Base-by-base conservation (phyloP, 495 filamentous ascomycete genomes). In the Aspergillus leporis region DNA sequence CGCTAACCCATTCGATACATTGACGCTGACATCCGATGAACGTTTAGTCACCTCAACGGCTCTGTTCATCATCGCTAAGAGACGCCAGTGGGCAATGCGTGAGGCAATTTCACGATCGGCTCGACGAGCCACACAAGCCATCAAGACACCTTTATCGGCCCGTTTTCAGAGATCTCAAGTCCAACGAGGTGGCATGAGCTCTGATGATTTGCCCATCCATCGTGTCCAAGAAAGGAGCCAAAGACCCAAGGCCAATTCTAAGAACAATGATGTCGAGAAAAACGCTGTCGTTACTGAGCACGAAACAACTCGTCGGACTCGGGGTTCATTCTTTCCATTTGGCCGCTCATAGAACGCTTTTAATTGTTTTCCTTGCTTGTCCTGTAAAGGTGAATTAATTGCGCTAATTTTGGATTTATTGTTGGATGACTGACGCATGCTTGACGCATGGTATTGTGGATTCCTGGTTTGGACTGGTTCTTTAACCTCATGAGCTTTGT, bases 11-110 rank as follows among this genome's bases (percentile, higher is more conserved):
- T 25, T 23, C 14, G 4, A 13, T 4, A 0, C 21, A 14, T 13
- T 34, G 6, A 18, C 1, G 32, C 49, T 55, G 28, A 52, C 25
- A 9, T 23, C 5, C 1, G 19, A 2, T 23, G 7, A 8, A 13
- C 14, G 19, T 61, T 22, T 53, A 83, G 80, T 77, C 46, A 67
- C 65, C 36, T 77, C 78, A 0, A 71, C 76, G 4, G 61, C 74
- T 38, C 75, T 84, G 57, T 84, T 76, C 65, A 73, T 75, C 62
- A 54, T 82, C 16, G 81, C 81, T 28, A 83, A 84, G 57, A 79
- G 77, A 51, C 74, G 76, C 6, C 79, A 82, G 69, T 82, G 79
- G 79, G 71, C 75, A 46, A 71, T 83, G 63, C 78, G 79, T 40
- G 74, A 76, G 45, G 68, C 66, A 21, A 62, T 84, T 57, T 68